Conservation (phyloP, 169 alveolate species). For the Hepatocystis sp. region DNA sequence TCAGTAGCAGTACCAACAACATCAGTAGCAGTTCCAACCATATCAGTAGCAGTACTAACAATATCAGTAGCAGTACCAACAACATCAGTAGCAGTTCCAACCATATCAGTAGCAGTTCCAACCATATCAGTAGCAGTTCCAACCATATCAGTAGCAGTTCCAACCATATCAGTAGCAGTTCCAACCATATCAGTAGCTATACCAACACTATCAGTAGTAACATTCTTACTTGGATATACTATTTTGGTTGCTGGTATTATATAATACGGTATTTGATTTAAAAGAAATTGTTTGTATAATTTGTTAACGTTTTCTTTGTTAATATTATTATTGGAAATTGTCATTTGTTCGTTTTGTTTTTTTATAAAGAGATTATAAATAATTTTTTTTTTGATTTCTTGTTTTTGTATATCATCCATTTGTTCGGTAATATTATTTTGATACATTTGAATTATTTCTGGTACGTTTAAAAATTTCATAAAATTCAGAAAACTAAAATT, state of each 20-base stretch:
- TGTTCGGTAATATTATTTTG: neutral
- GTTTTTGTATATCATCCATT: conserved; percentile 14
- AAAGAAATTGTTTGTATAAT: conserved; percentile 18
- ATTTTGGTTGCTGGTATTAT: conserved; percentile 24
- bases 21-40: no score
- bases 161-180: no score
- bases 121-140: no score
- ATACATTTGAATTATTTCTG: conserved; percentile 4
- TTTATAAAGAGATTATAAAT: conserved; percentile 13
- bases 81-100: no score
- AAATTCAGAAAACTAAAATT: conserved; percentile 25
- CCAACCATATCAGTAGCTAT: no score
- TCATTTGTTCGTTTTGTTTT: neutral
- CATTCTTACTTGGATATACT: neutral
- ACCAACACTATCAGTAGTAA: no score
- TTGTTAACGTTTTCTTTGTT: conserved; percentile 21
- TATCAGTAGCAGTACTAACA: no score
- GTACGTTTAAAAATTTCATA: conserved; percentile 2
- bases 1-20: no score
- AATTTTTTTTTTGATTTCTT: conserved; percentile 16
- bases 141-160: no score
- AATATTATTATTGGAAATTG: conserved; percentile 11
- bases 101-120: no score
- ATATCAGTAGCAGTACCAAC: no score
- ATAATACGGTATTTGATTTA: conserved; percentile 49